These are phyloP conservation scores for Mariannaea sp. DNA, from an alignment of 2,329 filamentous ascomycete species.

Conservation along the genomic window DNA sequence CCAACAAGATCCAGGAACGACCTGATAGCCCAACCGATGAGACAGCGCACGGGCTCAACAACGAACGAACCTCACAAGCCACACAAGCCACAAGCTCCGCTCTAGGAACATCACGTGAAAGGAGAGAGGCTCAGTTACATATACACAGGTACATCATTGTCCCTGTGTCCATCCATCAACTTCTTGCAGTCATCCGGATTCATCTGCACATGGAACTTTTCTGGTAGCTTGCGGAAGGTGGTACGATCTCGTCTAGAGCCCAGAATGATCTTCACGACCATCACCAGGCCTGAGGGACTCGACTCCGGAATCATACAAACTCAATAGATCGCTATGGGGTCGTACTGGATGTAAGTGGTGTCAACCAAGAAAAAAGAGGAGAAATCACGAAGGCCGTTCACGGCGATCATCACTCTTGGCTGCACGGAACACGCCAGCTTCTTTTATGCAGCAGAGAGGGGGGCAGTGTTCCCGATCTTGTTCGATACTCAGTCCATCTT, in stretches of 20 bases:
- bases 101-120: constrained; percentile 20
- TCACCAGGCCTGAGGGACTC: background rate
- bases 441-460: background rate
- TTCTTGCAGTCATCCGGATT: background rate
- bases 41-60: constrained; percentile 13
- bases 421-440: constrained; percentile 6
- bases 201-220: background rate
- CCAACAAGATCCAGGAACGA: constrained; percentile 26
- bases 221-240: background rate
- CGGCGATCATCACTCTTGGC: constrained; percentile 5
- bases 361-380: constrained; percentile 5
- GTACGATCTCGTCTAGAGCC: background rate
- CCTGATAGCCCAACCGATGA: background rate
- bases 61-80: constrained; percentile 8
- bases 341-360: too few relatives aligned
- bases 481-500: background rate
- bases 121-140: constrained; percentile 3
- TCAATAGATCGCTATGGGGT: background rate
- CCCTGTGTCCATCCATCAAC: too few relatives aligned
- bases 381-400: background rate
- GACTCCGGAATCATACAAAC: background rate
- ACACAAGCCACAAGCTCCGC: too few relatives aligned
- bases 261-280: too few relatives aligned
- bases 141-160: too few relatives aligned
- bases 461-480: background rate